Evolutionary conservation across 208 protist species (phyloP).

Genomic region (Leishmania turanica): DNA sequence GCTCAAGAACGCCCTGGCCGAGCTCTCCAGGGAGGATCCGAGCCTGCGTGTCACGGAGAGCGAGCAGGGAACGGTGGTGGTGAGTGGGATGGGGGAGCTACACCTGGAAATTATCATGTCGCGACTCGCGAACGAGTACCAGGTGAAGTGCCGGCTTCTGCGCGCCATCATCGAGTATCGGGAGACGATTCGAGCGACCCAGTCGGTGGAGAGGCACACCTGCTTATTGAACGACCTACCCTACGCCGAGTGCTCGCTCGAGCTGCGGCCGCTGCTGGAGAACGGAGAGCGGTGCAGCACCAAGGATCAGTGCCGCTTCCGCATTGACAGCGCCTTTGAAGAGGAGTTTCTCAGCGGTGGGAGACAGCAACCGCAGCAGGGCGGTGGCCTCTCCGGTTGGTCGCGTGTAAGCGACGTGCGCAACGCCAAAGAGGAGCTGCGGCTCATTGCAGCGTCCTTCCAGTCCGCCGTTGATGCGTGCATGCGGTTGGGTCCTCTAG

Average conservation of each 20-base stretch:
- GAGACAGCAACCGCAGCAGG: neutral
- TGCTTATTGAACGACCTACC: conserved; percentile 59
- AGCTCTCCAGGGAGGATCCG: conserved; percentile 95
- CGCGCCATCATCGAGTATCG: conserved; percentile 89
- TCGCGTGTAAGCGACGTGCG: conserved; percentile 33
- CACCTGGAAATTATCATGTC: conserved; percentile 96
- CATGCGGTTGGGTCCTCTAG: conserved; percentile 64
- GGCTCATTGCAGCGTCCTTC: conserved; percentile 38
- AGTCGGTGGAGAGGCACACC: conserved; percentile 29
- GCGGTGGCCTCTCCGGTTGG: conserved; percentile 11
- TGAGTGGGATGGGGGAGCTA: conserved; percentile 96
- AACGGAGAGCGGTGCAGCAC: conserved; percentile 28
- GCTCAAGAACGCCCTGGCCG: conserved; percentile 92
- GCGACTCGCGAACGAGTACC: conserved; percentile 93
- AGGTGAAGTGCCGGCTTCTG: conserved; percentile 86
- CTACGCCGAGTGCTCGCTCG: conserved; percentile 66
- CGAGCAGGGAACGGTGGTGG: conserved; percentile 92
- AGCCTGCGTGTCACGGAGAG: conserved; percentile 90
- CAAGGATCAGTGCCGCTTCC: conserved; percentile 43
- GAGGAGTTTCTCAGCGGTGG: conserved; percentile 31
- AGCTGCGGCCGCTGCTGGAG: conserved; percentile 49
- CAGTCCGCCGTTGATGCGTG: conserved; percentile 52
- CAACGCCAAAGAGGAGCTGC: conserved; percentile 59
- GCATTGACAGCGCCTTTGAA: conserved; percentile 46
- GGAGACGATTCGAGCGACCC: conserved; percentile 50